Conservation (phyloP, 164 flowering plant genomes). For the Tetrastigma voinierianum region DNA sequence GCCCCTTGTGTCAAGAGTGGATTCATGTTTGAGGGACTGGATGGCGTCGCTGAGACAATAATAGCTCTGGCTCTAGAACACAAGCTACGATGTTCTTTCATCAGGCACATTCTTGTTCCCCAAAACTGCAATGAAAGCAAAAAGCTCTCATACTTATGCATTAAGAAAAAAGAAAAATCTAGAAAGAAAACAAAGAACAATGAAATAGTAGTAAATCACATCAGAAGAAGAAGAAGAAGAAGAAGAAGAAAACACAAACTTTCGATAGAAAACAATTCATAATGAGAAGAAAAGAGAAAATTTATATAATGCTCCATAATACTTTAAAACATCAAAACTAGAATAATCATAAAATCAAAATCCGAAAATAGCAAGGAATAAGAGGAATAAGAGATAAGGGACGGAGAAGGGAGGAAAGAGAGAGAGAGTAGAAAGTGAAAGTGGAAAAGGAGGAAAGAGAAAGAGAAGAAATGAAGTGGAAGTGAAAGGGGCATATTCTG, state of each 20-base stretch:
- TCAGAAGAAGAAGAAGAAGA: no score
- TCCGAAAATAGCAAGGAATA: slow-evolving; percentile 24
- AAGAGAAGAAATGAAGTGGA: slow-evolving; percentile 19
- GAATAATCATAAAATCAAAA: slow-evolving; percentile 40
- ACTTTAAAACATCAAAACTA: slow-evolving; percentile 50
- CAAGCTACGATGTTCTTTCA: slow-evolving; percentile 56
- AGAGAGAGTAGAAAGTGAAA: slow-evolving; percentile 2
- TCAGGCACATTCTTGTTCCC: slow-evolving; percentile 56
- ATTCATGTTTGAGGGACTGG: slow-evolving; percentile 78
- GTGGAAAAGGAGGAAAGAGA: slow-evolving; percentile 8
- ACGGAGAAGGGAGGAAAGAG: slow-evolving; percentile 18
- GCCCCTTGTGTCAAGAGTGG: slow-evolving; percentile 73
- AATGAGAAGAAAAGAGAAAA: no score
- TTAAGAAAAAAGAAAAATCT: no score
- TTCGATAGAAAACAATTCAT: no score
- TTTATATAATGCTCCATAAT: no score
- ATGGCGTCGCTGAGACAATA: slow-evolving; percentile 16
- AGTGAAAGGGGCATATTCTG: slow-evolving; percentile 44
- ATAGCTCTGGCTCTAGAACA: slow-evolving; percentile 21
- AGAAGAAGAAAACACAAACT: no score
- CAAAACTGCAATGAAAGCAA: no score
- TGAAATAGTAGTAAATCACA: no score
- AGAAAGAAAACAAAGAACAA: no score
- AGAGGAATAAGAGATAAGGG: slow-evolving; percentile 6
- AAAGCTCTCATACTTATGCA: no score